Percentiles rank a stretch among this genome's conserved stretches.
Evolutionary conservation across 2,329 filamentous ascomycete species (phyloP).

Genomic region (Hymenoscyphus repandus): DNA sequence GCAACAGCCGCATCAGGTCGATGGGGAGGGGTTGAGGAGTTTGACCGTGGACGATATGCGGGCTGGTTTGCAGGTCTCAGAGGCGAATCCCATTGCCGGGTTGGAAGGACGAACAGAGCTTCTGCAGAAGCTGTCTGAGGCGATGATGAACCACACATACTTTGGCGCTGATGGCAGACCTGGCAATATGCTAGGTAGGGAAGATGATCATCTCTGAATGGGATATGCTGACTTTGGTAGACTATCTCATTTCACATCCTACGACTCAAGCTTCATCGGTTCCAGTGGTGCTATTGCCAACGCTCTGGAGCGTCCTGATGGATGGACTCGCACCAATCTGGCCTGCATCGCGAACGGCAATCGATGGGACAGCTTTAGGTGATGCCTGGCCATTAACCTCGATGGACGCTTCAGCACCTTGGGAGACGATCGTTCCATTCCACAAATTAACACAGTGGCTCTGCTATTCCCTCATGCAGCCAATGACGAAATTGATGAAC

Average conservation of each 20-base stretch:
- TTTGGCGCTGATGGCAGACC: constrained; percentile 82
- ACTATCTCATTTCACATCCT: constrained; percentile 88
- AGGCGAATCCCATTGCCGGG: constrained; percentile 76
- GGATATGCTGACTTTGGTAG: constrained; percentile 39
- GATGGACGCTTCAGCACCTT: constrained; percentile 65
- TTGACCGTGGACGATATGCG: constrained; percentile 71
- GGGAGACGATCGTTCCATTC: constrained; percentile 83
- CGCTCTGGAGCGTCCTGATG: constrained; percentile 88
- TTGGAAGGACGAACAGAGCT: constrained; percentile 79
- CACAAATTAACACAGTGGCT: constrained; percentile 96
- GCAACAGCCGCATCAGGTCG: constrained; percentile 80
- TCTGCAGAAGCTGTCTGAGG: constrained; percentile 67
- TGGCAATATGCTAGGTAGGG: constrained; percentile 85
- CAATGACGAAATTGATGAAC: constrained; percentile 75
- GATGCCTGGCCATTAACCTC: constrained; percentile 90
- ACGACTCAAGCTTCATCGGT: constrained; percentile 84
- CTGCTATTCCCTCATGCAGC: constrained; percentile 87
- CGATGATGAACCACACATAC: constrained; percentile 72
- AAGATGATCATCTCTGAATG: constrained; percentile 5
- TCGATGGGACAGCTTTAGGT: constrained; percentile 81
- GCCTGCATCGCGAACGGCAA: constrained; percentile 78
- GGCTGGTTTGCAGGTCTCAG: constrained; percentile 77
- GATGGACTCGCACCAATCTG: constrained; percentile 81
- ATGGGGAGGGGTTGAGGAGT: constrained; percentile 71
- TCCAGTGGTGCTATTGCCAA: constrained; percentile 79